Evolutionary conservation across 176 grass and related monocot species (phyloP), one percentile per base, ranked within the genome.

Genomic region (Calamus simplicifolius): DNA sequence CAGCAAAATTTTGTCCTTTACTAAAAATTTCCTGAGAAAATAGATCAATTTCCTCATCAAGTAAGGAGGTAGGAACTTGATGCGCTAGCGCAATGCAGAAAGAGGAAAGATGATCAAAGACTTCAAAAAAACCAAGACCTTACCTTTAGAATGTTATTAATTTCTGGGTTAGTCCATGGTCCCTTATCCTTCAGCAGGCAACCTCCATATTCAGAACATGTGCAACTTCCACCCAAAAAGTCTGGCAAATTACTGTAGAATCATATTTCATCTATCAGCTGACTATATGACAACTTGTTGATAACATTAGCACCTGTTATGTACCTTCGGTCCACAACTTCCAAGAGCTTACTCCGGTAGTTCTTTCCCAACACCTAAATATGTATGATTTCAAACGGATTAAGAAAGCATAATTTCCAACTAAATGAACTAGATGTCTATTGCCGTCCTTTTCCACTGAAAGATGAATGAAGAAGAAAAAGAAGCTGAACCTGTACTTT

Each of bases 121-220:
- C 4, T 16, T 28, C 29, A 30, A 28, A 21, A 35, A 58, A 15
- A 48, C 35, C 4, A 4, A 6, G 16, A 81, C 51, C 65, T 72
- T 61, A 97, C 92, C 81, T 91, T 58, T 66, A 83, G 79, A 77
- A 75, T 67, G 57, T 29, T 54, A 63, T 61, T 67, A 59, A 88
- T 78, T 59, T 85, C 66, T 26, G 66, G 69, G 27, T 85, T 61
- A 61, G 65, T 91, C 92, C 92, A 97, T 25, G 87, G 87, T 55
- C 87, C 92, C 80, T 80, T 88, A 66, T 97, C 92, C 88, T 85
- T 73, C 58, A 77, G 60, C 68, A 91, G 80, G 84, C 92, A 97
- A 50, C 86, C 87, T 62, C 65, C 87, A 73, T 61, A 65, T 27
- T 69, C 67, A 78, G 73, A 80, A 71, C 92, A 97, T 54, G 61